phyloP scores from a whole-genome alignment of 768 basidiomycete genomes.

The Kondoa subrosea region DNA sequence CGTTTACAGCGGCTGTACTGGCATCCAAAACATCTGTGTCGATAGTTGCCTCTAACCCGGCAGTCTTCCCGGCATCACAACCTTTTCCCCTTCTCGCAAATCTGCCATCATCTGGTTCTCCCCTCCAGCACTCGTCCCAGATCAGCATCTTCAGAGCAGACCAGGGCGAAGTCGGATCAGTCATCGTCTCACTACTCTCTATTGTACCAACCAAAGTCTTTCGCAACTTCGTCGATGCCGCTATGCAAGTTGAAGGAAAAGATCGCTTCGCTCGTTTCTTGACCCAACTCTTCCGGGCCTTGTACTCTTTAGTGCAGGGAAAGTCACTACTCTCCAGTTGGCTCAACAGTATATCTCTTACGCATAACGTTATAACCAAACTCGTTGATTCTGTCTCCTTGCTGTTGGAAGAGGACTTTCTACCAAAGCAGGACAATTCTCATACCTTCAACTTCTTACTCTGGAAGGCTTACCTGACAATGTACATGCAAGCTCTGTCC shows the following conservation, averaged over 20 bases:
- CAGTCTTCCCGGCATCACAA: constrained; percentile 83
- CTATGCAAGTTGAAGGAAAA: constrained; percentile 72
- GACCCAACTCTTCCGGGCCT: constrained; percentile 62
- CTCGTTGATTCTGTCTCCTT: constrained; percentile 66
- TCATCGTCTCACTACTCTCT: constrained; percentile 61
- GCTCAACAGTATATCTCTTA: constrained; percentile 77
- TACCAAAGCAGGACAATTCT: constrained; percentile 50
- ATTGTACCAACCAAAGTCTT: constrained; percentile 65
- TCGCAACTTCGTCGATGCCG: constrained; percentile 57
- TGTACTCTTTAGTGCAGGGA: constrained; percentile 60
- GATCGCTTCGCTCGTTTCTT: constrained; percentile 58
- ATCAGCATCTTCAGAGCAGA: constrained; percentile 47
- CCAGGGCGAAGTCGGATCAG: constrained; percentile 68
- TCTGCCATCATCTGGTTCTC: constrained; percentile 21
- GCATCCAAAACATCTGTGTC: constrained; percentile 41
- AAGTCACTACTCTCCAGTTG: constrained; percentile 78
- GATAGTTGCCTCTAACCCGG: constrained; percentile 45
- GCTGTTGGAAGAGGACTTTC: constrained; percentile 61
- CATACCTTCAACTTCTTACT: constrained; percentile 54
- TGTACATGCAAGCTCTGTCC: constrained; percentile 61
- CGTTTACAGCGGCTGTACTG: constrained; percentile 49
- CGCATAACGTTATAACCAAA: constrained; percentile 72
- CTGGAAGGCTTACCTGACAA: constrained; percentile 65
- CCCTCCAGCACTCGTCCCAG: constrained; percentile 40
- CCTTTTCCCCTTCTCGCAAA: constrained; percentile 68